Base-by-base conservation (phyloP, 805 yeast genomes). In the Candida piceae region DNA sequence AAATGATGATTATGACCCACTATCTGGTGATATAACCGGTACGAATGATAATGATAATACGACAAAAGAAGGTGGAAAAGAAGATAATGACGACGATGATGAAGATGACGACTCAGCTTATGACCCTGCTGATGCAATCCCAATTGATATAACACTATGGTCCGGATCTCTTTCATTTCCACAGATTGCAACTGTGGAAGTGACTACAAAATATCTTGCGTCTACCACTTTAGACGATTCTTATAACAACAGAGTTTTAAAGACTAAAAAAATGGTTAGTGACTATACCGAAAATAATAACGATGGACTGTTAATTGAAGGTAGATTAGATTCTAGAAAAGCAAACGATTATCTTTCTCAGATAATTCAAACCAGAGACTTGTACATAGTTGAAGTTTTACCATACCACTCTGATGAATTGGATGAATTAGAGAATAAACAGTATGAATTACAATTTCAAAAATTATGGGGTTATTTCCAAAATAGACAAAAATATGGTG, bases 291-390 rank as follows among this genome's bases (percentile, higher is more conserved):
- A 39, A 7, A 16, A 10, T 11, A 36, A 35, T 17, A 36, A 35
- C 16, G 40, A 26, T 34, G 50, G 29, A 46, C 58, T 24, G 57
- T 78, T 45, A 62, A 62, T 84, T 31, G 80, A 76, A 41, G 95
- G 95, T 3, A 66, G 87, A 38, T 64, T 86, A 31, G 78, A 74
- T 48, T 51, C 64, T 4, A 38, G 44, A 5, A 65, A 60, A 34
- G 94, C 87, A 1, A 76, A 71, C 36, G 62, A 62, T 10, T 85
- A 85, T 51, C 57, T 85, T 42, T 45, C 54, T 19, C 69, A 70
- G 43, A 66, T 76, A 15, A 48, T 64, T 1, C 47, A 56, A 7
- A 60, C 79, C 1, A 66, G 84, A 47, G 78, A 78, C 50, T 50
- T 84, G 16, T 72, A 67, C 15, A 46, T 81, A 15, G 63, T 75